These are phyloP conservation scores for Coemansia sp. DNA, from an alignment of 192 early-diverging fungal species.

Conservation along the genomic window DNA sequence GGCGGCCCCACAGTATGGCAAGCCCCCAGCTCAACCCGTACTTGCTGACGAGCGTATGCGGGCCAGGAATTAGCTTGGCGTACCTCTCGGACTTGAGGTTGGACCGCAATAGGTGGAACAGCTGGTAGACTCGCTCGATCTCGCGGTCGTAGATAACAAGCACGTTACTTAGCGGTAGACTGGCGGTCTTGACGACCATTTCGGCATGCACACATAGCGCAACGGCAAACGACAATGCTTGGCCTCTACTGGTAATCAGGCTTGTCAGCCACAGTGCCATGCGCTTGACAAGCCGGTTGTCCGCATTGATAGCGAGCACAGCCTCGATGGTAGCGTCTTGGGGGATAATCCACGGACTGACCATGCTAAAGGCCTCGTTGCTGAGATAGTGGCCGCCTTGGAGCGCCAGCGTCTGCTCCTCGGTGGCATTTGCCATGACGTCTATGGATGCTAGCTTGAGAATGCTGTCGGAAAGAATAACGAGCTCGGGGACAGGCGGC, in stretches of 20 bases:
- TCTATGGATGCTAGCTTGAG: constrained; percentile 28
- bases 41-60: constrained; percentile 24
- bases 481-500: constrained; percentile 33
- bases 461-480: constrained; percentile 30
- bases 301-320: constrained; percentile 14
- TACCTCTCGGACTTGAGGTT: constrained; percentile 42
- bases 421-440: constrained; percentile 40
- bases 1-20: constrained; percentile 45
- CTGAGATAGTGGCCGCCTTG: constrained; percentile 41
- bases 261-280: constrained; percentile 40
- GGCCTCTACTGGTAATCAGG: constrained; percentile 13
- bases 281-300: constrained; percentile 25
- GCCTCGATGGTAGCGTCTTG: constrained; percentile 30
- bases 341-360: constrained; percentile 30
- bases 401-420: constrained; percentile 40
- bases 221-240: constrained; percentile 28
- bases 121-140: constrained; percentile 46
- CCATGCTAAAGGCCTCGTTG: constrained; percentile 47
- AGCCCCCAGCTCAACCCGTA: constrained; percentile 40
- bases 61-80: constrained; percentile 33
- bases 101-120: constrained; percentile 36
- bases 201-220: constrained; percentile 42
- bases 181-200: constrained; percentile 21
- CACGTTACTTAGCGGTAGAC: constrained; percentile 35
- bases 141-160: constrained; percentile 47